These are phyloP conservation scores for Selaginella tamariscina DNA, from an alignment of 75 land plant genomes.

Conservation along the genomic window DNA sequence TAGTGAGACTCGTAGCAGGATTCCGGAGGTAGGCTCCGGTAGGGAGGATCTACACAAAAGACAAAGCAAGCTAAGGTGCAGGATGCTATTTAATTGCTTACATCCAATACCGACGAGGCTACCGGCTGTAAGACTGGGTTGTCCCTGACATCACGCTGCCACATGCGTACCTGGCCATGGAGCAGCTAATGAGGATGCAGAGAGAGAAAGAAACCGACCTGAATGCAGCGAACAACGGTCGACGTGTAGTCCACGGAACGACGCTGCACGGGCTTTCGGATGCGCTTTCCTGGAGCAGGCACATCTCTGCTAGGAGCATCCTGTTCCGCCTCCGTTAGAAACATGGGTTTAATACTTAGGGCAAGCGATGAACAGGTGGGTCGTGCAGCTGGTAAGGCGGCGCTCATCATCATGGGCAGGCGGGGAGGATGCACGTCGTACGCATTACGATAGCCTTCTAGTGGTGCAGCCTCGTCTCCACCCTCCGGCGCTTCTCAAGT, in stretches of 20 bases:
- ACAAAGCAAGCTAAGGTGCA: background rate
- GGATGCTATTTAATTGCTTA: conserved; percentile 17
- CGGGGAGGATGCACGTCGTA: background rate
- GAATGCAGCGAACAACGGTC: conserved; percentile 82
- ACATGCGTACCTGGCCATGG: conserved; percentile 64
- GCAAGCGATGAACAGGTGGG: no score
- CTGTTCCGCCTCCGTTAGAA: no score
- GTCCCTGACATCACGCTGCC: conserved; percentile 73
- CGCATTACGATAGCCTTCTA: conserved; percentile 30
- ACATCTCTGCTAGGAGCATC: background rate
- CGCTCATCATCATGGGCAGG: background rate
- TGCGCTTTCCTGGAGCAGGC: conserved; percentile 62
- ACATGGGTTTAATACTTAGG: no score
- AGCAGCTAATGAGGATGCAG: background rate
- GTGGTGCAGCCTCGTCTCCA: conserved; percentile 75
- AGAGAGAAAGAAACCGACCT: conserved; percentile 37
- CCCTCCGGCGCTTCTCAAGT: conserved; percentile 39
- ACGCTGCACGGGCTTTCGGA: conserved; percentile 81
- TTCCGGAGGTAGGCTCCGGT: conserved; percentile 80
- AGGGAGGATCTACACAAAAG: conserved; percentile 66
- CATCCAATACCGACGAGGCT: conserved; percentile 47
- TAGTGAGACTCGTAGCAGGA: conserved; percentile 89
- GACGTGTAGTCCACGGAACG: conserved; percentile 93
- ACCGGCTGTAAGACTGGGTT: conserved; percentile 75
- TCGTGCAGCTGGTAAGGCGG: no score